Evolutionary conservation across 164 flowering plant species (phyloP), one percentile per base, ranked within the genome.

Genomic region (Berberis vulgaris): DNA sequence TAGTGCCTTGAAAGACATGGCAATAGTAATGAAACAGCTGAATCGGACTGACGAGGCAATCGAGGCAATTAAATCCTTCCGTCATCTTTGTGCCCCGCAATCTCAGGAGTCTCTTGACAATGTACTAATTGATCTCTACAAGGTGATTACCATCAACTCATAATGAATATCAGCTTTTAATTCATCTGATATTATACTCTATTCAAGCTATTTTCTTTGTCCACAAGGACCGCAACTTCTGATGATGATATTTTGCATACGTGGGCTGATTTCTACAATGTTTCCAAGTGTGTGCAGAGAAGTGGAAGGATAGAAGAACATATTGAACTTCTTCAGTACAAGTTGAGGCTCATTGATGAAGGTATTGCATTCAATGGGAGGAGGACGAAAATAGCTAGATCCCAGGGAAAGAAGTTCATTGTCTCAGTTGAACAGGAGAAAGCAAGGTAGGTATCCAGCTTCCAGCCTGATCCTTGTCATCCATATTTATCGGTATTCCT

Each of bases 231-330:
- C 26, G 26, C 26, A 26, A 26, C 26, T 26, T 26, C 26, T 26
- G 26, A 26, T 26, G 26, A 26, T 26, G 26, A 26, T 26, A 26
- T 0, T 26, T 26, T 26, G 26, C 26, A 26, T 26, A 26, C 26
- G 26, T 26, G 26, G 26, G 26, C 26, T 26, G 26, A 26, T 26
- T 26, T 26, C 26, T 26, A 26, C 26, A 26, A 26, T 26, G 26
- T 26, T 26, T 26, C 26, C 26, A 26, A 26, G 50, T 11, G 10
- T 47, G 50, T 66, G 71, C 82, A 93, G 98, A 80, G 84, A 68
- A 79, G 89, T 54, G 91, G 88, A 8, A 80, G 87, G 69, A 63
- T 82, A 2, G 86, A 84, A 50, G 96, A 93, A 59, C 86, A 88
- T 75, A 83, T 86, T 55, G 82, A 85, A 63, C 69, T 93, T 68